Conservation (phyloP, 2,329 filamentous ascomycete species). For the Chalaropsis ovoidea region DNA sequence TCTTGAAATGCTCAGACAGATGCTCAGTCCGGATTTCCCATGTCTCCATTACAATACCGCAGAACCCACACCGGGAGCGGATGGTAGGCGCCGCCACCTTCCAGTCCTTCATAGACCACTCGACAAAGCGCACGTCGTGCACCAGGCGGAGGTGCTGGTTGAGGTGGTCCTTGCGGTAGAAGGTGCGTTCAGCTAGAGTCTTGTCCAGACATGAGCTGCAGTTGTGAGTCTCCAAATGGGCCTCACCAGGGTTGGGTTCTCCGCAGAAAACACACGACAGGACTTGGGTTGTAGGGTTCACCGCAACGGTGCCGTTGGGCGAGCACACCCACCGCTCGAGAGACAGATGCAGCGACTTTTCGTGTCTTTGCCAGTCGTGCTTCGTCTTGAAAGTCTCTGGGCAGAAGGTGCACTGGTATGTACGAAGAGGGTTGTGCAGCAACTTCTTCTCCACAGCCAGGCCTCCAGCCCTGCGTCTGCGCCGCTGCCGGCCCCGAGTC, state of each 20-base stretch:
- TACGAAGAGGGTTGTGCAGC: conserved; percentile 41
- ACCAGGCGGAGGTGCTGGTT: conserved; percentile 55
- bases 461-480: conserved; percentile 36
- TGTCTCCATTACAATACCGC: conserved; percentile 50
- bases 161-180: conserved; percentile 58
- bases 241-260: conserved; percentile 43
- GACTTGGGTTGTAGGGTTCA: conserved; percentile 51
- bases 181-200: conserved; percentile 49
- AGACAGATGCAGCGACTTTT: conserved; percentile 56
- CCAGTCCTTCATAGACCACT: conserved; percentile 57
- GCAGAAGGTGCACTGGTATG: conserved; percentile 59
- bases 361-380: conserved; percentile 61
- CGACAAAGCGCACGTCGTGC: conserved; percentile 50
- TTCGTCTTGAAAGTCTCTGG: conserved; percentile 58
- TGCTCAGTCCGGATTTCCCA: conserved; percentile 54
- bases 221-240: conserved; percentile 50
- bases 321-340: conserved; percentile 57
- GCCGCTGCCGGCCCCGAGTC: conserved; percentile 40
- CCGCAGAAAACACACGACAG: conserved; percentile 52
- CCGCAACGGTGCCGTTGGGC: conserved; percentile 45
- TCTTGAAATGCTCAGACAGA: conserved; percentile 58
- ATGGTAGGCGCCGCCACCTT: conserved; percentile 51
- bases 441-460: conserved; percentile 34
- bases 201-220: conserved; percentile 58
- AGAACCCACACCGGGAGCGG: conserved; percentile 56